Conservation (phyloP, 2,329 filamentous ascomycete species). For the Colletotrichum tanaceti region DNA sequence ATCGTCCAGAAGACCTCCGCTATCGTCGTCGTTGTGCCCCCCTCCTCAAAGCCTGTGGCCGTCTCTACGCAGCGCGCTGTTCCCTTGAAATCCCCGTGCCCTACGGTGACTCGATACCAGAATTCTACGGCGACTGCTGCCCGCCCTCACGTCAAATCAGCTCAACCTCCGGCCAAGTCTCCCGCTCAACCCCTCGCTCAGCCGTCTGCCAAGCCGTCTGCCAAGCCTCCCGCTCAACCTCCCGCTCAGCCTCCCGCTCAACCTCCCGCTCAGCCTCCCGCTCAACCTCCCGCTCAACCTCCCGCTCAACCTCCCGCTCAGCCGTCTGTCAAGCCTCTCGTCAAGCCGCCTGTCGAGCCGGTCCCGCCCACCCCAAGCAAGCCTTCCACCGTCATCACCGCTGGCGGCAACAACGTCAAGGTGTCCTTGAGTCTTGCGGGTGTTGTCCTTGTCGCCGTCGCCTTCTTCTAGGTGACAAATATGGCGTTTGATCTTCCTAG, state of each 20-base stretch:
- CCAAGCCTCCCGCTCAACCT: background rate
- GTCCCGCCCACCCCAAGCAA: slow-evolving; percentile 2
- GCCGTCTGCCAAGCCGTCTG: slow-evolving; percentile 5
- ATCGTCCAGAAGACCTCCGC: slow-evolving; percentile 4
- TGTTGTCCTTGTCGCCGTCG: slow-evolving; percentile 16
- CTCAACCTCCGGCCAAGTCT: background rate
- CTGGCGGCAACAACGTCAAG: slow-evolving; percentile 30
- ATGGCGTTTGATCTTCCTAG: no score
- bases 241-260: slow-evolving; percentile 16
- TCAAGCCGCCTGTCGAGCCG: slow-evolving; percentile 5
- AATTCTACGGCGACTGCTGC: background rate
- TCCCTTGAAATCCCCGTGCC: background rate
- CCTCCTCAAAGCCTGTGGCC: background rate
- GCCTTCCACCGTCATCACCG: slow-evolving; percentile 28
- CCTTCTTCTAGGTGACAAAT: slow-evolving; percentile 22
- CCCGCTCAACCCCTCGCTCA: background rate
- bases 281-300: slow-evolving; percentile 12
- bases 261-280: background rate
- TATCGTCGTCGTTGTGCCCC: background rate
- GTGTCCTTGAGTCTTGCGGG: slow-evolving; percentile 22
- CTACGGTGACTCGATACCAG: background rate
- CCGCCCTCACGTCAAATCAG: background rate
- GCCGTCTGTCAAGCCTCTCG: slow-evolving; percentile 13
- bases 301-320: slow-evolving; percentile 2
- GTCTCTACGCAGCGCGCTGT: slow-evolving; percentile 1